A percentile compares a stretch with the other conserved stretches of the same genome.
Evolutionary conservation across 164 flowering plant genomes (phyloP).

Genomic region (Umbellularia californica): DNA sequence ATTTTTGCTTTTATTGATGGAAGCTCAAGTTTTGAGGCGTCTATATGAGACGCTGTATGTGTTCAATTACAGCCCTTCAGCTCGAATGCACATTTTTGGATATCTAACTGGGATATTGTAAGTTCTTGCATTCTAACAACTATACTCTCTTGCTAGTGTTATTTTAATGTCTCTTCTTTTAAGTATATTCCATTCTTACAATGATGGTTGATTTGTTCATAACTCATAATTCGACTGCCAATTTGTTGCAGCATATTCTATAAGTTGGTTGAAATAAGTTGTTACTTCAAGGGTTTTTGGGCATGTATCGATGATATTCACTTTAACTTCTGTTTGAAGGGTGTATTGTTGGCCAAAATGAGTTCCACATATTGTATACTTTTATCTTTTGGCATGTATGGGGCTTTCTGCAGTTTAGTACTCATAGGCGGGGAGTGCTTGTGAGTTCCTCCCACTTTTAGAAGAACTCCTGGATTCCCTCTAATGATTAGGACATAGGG

Average conservation of each 20-base stretch:
- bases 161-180: background rate
- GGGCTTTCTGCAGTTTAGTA: background rate
- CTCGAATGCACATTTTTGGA: constrained; percentile 82
- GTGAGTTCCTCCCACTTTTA: too few species aligned
- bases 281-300: background rate
- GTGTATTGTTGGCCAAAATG: background rate
- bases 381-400: background rate
- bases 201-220: too few species aligned
- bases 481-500: too few species aligned
- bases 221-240: background rate
- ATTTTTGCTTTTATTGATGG: constrained; percentile 81
- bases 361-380: background rate
- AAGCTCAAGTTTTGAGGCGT: constrained; percentile 80
- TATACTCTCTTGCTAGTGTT: background rate
- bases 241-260: background rate
- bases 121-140: constrained; percentile 28
- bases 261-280: background rate
- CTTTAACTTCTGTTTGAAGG: background rate
- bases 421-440: background rate
- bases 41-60: constrained; percentile 70
- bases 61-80: constrained; percentile 73
- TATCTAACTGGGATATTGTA: constrained; percentile 87
- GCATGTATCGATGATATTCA: background rate
- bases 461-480: too few species aligned
- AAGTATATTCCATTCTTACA: too few species aligned